Conservation (phyloP, 371 early-diverging fungal genomes). For the Homolaphlyctis polyrhiza region DNA sequence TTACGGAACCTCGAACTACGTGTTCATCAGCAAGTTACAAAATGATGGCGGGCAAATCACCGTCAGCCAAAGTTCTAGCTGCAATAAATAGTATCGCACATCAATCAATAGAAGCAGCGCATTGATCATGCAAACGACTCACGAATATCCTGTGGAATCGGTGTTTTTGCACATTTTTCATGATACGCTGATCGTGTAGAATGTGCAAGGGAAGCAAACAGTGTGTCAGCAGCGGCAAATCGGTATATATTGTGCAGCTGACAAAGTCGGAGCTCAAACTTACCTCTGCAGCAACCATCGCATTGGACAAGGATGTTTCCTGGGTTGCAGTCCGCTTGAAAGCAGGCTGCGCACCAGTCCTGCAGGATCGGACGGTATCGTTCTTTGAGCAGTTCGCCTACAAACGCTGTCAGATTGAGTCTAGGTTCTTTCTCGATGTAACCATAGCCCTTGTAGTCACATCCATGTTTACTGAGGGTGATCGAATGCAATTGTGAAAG, state of each 20-base stretch:
- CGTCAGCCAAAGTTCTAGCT: too few species aligned
- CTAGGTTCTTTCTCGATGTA: constrained; percentile 84
- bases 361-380: constrained; percentile 85
- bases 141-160: not conserved
- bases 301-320: constrained; percentile 71
- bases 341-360: constrained; percentile 74
- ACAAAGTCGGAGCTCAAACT: too few species aligned
- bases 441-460: constrained; percentile 91
- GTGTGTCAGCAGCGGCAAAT: too few species aligned
- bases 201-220: not conserved
- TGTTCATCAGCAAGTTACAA: too few species aligned
- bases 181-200: not conserved
- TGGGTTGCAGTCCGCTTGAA: constrained; percentile 58
- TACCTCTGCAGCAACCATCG: constrained; percentile 82
- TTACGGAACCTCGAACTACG: constrained; percentile 24
- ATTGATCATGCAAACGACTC: not conserved
- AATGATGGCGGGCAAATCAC: too few species aligned
- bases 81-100: too few species aligned
- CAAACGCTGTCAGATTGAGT: constrained; percentile 72
- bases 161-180: not conserved
- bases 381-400: constrained; percentile 66
- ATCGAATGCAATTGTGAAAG: too few species aligned
- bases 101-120: too few species aligned
- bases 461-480: constrained; percentile 75
- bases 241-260: too few species aligned